phyloP scores from a whole-genome alignment of 2,329 filamentous ascomycete genomes.

The Byssochlamys sp. region DNA sequence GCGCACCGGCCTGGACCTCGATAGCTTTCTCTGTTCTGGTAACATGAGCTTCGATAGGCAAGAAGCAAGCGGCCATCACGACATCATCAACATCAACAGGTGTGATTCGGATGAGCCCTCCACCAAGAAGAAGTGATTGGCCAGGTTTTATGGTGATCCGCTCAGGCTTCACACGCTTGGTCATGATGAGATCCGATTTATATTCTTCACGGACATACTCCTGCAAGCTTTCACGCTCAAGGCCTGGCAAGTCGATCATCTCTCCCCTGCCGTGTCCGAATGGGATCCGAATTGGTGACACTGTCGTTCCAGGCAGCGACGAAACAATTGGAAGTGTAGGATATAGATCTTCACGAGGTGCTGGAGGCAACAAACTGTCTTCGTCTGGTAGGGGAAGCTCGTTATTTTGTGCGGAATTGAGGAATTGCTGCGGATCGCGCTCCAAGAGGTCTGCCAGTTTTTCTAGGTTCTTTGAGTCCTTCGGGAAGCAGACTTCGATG shows the following conservation, averaged over 20 bases:
- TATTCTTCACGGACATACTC: constrained; percentile 59
- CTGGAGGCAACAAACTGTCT: constrained; percentile 61
- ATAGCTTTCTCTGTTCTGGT: constrained; percentile 73
- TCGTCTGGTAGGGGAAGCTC: constrained; percentile 14
- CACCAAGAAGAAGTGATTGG: constrained; percentile 73
- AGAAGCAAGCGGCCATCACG: constrained; percentile 77
- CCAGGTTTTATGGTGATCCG: constrained; percentile 64
- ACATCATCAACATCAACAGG: constrained; percentile 55
- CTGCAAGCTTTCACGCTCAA: constrained; percentile 65
- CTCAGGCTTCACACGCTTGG: constrained; percentile 60
- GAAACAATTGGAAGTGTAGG: constrained; percentile 81
- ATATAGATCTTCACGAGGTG: constrained; percentile 61
- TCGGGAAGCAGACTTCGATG: constrained; percentile 77
- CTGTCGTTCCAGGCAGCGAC: constrained; percentile 81
- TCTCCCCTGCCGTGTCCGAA: constrained; percentile 82
- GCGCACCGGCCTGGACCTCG: constrained; percentile 57
- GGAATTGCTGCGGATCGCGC: constrained; percentile 12
- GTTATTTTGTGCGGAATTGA: neutral
- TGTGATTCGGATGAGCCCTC: constrained; percentile 79
- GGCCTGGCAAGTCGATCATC: constrained; percentile 81
- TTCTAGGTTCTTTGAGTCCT: constrained; percentile 47
- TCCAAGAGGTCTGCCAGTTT: constrained; percentile 27
- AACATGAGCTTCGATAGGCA: constrained; percentile 65
- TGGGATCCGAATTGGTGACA: constrained; percentile 83
- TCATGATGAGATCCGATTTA: constrained; percentile 66